Percentiles rank a stretch among this genome's conserved stretches.
Conservation (phyloP, 106 monocot species). For the Dendrobium huoshanense region DNA sequence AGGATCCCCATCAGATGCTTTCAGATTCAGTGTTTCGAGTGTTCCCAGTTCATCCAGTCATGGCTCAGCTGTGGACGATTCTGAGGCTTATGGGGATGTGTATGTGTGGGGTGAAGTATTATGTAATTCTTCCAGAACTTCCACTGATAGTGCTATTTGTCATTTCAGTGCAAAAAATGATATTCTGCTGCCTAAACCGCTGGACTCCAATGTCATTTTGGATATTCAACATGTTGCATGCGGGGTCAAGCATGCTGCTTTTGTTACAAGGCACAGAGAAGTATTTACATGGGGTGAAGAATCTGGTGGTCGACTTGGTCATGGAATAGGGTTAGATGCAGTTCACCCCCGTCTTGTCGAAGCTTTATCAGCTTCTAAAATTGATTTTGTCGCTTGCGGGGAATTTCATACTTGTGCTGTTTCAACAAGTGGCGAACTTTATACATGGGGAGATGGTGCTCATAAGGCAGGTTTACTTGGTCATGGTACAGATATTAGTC, state of each 20-base stretch:
- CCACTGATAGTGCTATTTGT: conserved; percentile 26
- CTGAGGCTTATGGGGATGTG: conserved; percentile 60
- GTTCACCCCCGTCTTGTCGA: conserved; percentile 77
- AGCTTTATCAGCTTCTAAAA: conserved; percentile 44
- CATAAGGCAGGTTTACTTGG: conserved; percentile 88
- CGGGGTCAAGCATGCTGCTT: conserved; percentile 82
- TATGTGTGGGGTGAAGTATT: conserved; percentile 78
- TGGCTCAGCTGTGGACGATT: conserved; percentile 69
- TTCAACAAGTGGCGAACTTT: conserved; percentile 72
- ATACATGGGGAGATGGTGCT: conserved; percentile 94
- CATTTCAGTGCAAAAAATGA: conserved; percentile 40
- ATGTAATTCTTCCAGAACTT: conserved; percentile 30
- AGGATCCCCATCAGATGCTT: conserved; percentile 52
- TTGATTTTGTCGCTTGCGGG: conserved; percentile 76
- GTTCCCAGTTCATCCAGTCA: conserved; percentile 73
- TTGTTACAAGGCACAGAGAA: conserved; percentile 80
- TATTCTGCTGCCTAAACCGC: conserved; percentile 65
- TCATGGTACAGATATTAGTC: conserved; percentile 71
- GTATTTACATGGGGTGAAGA: conserved; percentile 97
- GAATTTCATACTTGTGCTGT: conserved; percentile 95
- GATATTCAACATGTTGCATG: conserved; percentile 77
- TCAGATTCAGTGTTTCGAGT: conserved; percentile 74
- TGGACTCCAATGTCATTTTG: conserved; percentile 85
- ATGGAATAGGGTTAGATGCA: conserved; percentile 57
- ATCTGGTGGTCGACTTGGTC: conserved; percentile 85